Percentiles rank a stretch among this genome's conserved stretches.
Conservation (phyloP, 2,329 filamentous ascomycete genomes). For the Phialemonium atrogriseum region DNA sequence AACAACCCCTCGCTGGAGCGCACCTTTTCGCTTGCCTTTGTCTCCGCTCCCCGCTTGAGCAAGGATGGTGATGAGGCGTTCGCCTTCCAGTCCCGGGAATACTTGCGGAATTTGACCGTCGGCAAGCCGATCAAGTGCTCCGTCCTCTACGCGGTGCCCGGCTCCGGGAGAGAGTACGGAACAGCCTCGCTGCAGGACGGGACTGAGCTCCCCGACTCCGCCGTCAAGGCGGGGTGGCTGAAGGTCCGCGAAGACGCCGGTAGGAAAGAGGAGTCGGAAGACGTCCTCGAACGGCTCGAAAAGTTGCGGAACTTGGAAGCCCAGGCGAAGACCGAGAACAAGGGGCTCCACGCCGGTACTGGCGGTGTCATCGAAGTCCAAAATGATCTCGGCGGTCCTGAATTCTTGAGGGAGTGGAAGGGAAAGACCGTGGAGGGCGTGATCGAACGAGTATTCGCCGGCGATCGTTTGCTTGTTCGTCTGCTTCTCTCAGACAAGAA, state of each 20-base stretch:
- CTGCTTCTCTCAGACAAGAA: conserved; percentile 72
- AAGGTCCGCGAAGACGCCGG: conserved; percentile 93
- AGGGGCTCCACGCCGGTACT: conserved; percentile 69
- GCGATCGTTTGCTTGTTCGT: conserved; percentile 81
- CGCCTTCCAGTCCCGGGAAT: conserved; percentile 92
- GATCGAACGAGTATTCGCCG: conserved; percentile 84
- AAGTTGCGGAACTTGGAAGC: conserved; percentile 69
- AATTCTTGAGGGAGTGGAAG: conserved; percentile 78
- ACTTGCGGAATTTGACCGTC: conserved; percentile 72
- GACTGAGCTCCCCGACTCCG: conserved; percentile 68
- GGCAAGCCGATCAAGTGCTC: conserved; percentile 83
- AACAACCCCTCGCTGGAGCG: conserved; percentile 78
- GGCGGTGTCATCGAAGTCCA: conserved; percentile 64
- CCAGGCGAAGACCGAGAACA: conserved; percentile 67
- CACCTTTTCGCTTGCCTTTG: conserved; percentile 83
- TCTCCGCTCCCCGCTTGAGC: conserved; percentile 77
- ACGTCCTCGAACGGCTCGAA: conserved; percentile 63
- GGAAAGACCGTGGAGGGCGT: conserved; percentile 77
- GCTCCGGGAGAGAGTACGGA: conserved; percentile 81
- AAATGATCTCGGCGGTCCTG: conserved; percentile 71
- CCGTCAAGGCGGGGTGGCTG: conserved; percentile 82
- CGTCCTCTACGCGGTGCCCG: conserved; percentile 80
- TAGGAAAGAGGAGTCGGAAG: conserved; percentile 79
- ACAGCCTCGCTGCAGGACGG: conserved; percentile 69
- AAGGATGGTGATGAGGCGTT: conserved; percentile 89